Evolutionary conservation across 768 basidiomycete species (phyloP).

Genomic region (Candolleomyces efflorescens): DNA sequence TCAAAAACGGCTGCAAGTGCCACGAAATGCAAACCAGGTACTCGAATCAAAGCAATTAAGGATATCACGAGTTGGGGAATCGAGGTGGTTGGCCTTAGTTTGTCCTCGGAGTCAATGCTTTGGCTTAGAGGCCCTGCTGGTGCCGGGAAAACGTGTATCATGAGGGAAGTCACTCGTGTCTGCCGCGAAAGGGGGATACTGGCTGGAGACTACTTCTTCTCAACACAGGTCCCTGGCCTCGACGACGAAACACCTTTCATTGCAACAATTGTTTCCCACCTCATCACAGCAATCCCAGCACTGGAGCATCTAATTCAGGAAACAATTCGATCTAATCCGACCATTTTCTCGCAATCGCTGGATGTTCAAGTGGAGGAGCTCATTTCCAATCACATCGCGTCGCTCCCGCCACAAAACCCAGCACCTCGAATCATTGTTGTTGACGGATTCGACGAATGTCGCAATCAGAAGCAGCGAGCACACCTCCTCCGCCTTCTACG

Average conservation of each 20-base stretch:
- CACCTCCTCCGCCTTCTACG: neutral
- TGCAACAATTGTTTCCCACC: slow-evolving; percentile 1
- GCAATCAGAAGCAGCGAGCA: neutral
- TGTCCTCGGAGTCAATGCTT: too few species aligned
- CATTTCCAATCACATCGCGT: neutral
- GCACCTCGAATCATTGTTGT: slow-evolving; percentile 4
- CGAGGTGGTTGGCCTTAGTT: neutral
- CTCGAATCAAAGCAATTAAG: slow-evolving; percentile 5
- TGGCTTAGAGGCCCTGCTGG: slow-evolving; percentile 7
- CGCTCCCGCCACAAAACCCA: neutral
- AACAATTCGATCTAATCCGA: neutral
- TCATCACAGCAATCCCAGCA: neutral
- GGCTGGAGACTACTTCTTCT: slow-evolving; percentile 2
- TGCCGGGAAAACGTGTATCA: slow-evolving; percentile 7
- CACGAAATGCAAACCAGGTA: slow-evolving; percentile 10
- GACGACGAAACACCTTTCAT: neutral
- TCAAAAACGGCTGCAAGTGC: slow-evolving; percentile 6
- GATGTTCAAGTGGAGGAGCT: neutral
- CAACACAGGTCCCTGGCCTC: neutral
- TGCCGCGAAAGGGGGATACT: neutral
- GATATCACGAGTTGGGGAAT: slow-evolving; percentile 7
- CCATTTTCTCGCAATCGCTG: neutral
- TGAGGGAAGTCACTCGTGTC: neutral
- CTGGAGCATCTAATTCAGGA: neutral
- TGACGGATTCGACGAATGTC: slow-evolving; percentile 14